phyloP scores from a whole-genome alignment of 2,329 filamentous ascomycete genomes.

The Dactylellina parvicollis region DNA sequence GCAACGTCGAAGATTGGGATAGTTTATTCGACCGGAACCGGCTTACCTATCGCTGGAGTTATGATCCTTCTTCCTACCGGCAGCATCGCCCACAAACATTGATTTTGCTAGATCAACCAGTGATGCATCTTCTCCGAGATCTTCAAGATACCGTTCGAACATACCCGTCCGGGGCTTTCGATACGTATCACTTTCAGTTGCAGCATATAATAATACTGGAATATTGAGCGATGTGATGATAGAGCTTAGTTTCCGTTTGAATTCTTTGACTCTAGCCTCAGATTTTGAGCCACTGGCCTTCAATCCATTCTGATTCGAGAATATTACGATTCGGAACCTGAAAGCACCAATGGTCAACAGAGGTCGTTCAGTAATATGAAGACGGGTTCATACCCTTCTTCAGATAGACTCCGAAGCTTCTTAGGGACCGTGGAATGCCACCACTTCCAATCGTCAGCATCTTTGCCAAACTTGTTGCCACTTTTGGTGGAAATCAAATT shows the following conservation, averaged over 20 bases:
- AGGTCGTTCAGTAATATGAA: neutral
- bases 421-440: slow-evolving; percentile 79
- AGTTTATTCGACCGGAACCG: neutral
- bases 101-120: slow-evolving; percentile 76
- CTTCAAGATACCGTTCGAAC: slow-evolving; percentile 75
- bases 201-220: slow-evolving; percentile 83
- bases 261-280: slow-evolving; percentile 75
- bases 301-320: slow-evolving; percentile 90
- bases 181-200: slow-evolving; percentile 78
- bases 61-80: slow-evolving; percentile 64
- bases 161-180: slow-evolving; percentile 89
- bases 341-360: slow-evolving; percentile 8
- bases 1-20: neutral
- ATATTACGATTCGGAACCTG: slow-evolving; percentile 78
- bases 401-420: slow-evolving; percentile 73
- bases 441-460: slow-evolving; percentile 90
- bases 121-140: slow-evolving; percentile 69
- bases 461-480: slow-evolving; percentile 78
- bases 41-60: slow-evolving; percentile 55
- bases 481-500: slow-evolving; percentile 84
- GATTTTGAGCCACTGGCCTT: slow-evolving; percentile 76
- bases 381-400: slow-evolving; percentile 70
- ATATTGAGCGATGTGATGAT: slow-evolving; percentile 76
- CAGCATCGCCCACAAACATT: slow-evolving; percentile 90
- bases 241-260: slow-evolving; percentile 69